phyloP scores from a whole-genome alignment of 2,329 filamentous ascomycete species.

The Neurospora crassa region DNA sequence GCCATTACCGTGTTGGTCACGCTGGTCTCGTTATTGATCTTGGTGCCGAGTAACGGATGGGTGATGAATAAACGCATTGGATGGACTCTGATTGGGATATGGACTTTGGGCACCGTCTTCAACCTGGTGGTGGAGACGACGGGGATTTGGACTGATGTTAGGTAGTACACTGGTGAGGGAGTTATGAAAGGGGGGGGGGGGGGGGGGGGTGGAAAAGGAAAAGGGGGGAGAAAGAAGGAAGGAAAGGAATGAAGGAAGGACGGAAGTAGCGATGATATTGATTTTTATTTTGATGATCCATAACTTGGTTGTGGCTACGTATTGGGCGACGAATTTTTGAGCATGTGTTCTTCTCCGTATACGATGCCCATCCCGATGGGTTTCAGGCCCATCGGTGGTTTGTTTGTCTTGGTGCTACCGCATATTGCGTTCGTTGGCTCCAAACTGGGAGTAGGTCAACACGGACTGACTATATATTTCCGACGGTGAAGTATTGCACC shows the following conservation, averaged over 20 bases:
- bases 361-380: neutral
- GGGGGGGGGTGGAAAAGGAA: no score
- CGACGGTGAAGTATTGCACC: neutral
- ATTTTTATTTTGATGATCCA: neutral
- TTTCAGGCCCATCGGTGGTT: neutral
- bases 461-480: neutral
- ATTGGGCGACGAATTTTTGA: neutral
- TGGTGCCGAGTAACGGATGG: conserved; percentile 81
- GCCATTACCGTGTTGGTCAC: conserved; percentile 77
- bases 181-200: no score
- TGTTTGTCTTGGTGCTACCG: neutral
- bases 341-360: neutral
- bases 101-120: conserved; percentile 67
- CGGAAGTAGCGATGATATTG: neutral
- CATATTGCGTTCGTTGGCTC: neutral
- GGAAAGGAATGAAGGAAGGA: no score
- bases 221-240: no score
- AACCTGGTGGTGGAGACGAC: conserved; percentile 76
- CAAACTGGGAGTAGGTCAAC: neutral
- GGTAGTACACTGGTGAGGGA: neutral
- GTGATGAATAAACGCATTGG: conserved; percentile 75
- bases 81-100: conserved; percentile 67
- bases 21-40: conserved; percentile 65
- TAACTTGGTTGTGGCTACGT: neutral
- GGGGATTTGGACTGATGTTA: conserved; percentile 37